Percentiles rank a stretch among this genome's conserved stretches.
Evolutionary conservation across 257 asterid genomes (phyloP).

Genomic region (Thymus quinquecostatus): DNA sequence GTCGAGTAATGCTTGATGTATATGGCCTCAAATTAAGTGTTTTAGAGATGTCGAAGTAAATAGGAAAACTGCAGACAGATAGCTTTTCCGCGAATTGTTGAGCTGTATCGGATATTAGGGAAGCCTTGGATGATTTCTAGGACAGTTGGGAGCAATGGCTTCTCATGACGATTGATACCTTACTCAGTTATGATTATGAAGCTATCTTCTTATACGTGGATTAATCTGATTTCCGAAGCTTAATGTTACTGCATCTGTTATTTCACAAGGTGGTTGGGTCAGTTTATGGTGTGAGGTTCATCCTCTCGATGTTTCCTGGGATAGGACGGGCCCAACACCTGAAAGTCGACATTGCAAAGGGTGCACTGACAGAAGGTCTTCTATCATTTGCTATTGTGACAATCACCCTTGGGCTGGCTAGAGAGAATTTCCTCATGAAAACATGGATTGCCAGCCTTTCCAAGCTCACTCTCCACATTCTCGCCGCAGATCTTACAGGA

Average conservation of each 20-base stretch:
- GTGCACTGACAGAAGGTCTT: constrained; percentile 85
- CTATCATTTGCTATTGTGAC: constrained; percentile 64
- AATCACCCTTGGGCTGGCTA: constrained; percentile 59
- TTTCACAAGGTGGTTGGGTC: constrained; percentile 71
- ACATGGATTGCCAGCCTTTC: constrained; percentile 90
- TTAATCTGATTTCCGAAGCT: constrained; percentile 14
- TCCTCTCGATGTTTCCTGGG: constrained; percentile 57
- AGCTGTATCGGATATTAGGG: too few relatives aligned
- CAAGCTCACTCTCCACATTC: constrained; percentile 77
- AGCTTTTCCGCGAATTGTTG: too few relatives aligned
- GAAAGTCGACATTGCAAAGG: constrained; percentile 70
- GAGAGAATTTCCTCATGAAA: constrained; percentile 65
- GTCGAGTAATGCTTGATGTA: background rate
- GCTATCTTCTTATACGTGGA: background rate
- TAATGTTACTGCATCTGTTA: background rate
- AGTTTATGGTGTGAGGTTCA: constrained; percentile 66
- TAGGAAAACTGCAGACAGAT: too few relatives aligned
- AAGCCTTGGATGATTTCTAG: background rate
- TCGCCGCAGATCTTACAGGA: constrained; percentile 89
- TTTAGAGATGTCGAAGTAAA: background rate
- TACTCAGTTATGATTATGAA: too few relatives aligned
- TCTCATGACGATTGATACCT: too few relatives aligned
- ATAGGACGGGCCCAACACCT: constrained; percentile 67
- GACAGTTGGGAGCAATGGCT: too few relatives aligned
- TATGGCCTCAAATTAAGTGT: constrained; percentile 1